Conservation (phyloP, 73 alveolate species). For the Stentor coeruleus region DNA sequence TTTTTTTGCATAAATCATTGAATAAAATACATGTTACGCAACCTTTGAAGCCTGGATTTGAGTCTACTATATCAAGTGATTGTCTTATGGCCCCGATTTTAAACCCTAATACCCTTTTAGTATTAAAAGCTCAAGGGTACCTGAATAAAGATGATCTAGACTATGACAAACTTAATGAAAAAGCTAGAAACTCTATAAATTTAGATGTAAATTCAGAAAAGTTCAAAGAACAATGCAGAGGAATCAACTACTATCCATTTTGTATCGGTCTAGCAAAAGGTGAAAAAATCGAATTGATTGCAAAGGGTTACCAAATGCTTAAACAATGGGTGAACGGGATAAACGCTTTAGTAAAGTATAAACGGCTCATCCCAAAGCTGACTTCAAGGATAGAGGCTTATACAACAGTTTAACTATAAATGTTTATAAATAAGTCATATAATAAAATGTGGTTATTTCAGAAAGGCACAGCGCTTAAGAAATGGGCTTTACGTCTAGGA, state of each 20-base stretch:
- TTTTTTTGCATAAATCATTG: not conserved
- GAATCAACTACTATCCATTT: not conserved
- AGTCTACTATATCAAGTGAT: conserved; percentile 13
- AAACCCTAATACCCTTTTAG: not conserved
- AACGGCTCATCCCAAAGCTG: not conserved
- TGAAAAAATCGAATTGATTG: conserved; percentile 1
- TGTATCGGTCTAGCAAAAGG: not conserved
- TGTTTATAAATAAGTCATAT: too few relatives aligned
- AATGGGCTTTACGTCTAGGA: too few relatives aligned
- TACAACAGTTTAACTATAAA: not conserved
- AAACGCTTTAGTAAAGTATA: not conserved
- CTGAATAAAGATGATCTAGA: not conserved
- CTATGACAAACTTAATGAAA: not conserved
- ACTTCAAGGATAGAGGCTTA: not conserved
- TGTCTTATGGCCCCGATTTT: not conserved
- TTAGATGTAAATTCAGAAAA: not conserved
- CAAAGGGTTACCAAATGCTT: not conserved
- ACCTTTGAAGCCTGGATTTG: conserved; percentile 26
- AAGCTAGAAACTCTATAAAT: not conserved
- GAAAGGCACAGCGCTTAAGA: too few relatives aligned
- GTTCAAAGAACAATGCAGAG: not conserved
- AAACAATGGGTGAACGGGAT: conserved; percentile 23
- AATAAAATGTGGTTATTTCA: too few relatives aligned
- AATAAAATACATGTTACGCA: not conserved
- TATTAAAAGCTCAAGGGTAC: not conserved